Conservation (phyloP, 2,329 filamentous ascomycete genomes). For the Cytospora schulzeri region DNA sequence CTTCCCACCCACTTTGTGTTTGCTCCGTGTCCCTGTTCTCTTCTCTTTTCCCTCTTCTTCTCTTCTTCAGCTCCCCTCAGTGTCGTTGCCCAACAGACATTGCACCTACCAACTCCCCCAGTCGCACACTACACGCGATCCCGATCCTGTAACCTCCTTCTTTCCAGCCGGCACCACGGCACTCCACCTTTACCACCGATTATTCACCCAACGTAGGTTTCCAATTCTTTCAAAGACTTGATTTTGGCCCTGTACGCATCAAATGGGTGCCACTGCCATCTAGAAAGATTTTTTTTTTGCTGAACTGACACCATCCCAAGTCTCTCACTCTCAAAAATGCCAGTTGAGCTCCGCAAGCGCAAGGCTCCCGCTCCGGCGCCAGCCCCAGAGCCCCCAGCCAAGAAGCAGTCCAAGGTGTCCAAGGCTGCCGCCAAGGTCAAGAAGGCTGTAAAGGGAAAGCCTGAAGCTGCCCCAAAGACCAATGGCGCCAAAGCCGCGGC, state of each 20-base stretch:
- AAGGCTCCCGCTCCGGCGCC: conserved; percentile 53
- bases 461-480: conserved; percentile 33
- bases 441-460: conserved; percentile 19
- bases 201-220: conserved; percentile 22
- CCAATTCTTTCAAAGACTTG: neutral
- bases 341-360: conserved; percentile 62
- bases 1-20: conserved; percentile 29
- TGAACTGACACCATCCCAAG: conserved; percentile 20
- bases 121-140: conserved; percentile 19
- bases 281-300: too few species aligned
- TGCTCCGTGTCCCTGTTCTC: conserved; percentile 18
- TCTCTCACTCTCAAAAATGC: conserved; percentile 44
- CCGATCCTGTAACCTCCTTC: conserved; percentile 11
- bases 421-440: conserved; percentile 44
- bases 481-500: conserved; percentile 40
- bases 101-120: conserved; percentile 7
- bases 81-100: conserved; percentile 6
- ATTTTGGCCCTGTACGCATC: neutral
- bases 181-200: conserved; percentile 19
- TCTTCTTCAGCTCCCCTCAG: neutral
- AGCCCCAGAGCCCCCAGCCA: conserved; percentile 49
- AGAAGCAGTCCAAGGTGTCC: conserved; percentile 46
- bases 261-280: neutral
- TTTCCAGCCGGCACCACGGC: conserved; percentile 17
- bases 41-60: conserved; percentile 19